Base-by-base conservation (phyloP, 305 asterid species). In the Rubia tinctorum region DNA sequence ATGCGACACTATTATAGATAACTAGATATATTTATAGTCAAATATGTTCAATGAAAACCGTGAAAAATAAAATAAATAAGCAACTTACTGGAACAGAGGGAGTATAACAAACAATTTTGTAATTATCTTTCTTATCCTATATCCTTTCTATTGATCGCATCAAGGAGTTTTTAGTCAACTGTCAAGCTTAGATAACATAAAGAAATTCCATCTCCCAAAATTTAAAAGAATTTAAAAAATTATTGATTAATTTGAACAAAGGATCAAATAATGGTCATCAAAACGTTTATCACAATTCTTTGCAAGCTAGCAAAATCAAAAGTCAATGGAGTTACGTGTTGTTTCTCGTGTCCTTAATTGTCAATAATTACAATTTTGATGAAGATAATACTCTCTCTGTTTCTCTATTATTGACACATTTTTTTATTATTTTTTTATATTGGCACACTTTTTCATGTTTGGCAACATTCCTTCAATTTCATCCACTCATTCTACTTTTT, bases 321-420 rank as follows among this genome's bases (percentile, higher is more conserved):
- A 55, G 73, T 74, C 60, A 75, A 64, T 64, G 22, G 43, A 45
- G n/a, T 23, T 62, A 22, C 25, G n/a, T 27, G 49, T 12, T 43
- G 55, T 51, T 77, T 66, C 69, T 66, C 80, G 80, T 12, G 71
- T 44, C 7, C 55, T 63, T 53, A 55, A 44, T 45, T 44, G 34
- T 10, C 4, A 58, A 7, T 27, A 66, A 40, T 74, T 70, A 14
- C 7, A 51, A 53, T 8, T 17, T 53, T 8, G 2, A 53, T 18
- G 10, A 53, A 49, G 58, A 51, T 5, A 51, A 53, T 6, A 53
- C 17, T 5, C n/a, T n/a, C n/a, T n/a, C n/a, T n/a, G n/a, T n/a
- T n/a, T n/a, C n/a, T n/a, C n/a, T n/a, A n/a, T n/a, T n/a, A n/a
- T n/a, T n/a, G n/a, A n/a, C n/a, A n/a, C n/a, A n/a, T n/a, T n/a